phyloP scores from a whole-genome alignment of 225 moss, liverwort and hornwort genomes.

The Rhytidiadelphus loreus region DNA sequence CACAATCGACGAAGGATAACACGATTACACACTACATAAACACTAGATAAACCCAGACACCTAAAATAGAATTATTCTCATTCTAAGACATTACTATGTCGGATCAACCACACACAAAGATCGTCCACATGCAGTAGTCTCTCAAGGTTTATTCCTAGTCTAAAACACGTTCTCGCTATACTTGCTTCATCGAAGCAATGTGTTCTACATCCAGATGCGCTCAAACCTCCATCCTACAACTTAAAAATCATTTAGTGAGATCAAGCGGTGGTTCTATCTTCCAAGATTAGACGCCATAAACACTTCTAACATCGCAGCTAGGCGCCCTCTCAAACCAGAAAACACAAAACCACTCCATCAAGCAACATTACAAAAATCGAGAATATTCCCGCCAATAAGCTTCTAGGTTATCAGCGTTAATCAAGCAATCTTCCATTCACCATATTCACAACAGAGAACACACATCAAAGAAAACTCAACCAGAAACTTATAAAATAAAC shows the following conservation, averaged over 20 bases:
- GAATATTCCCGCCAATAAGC: neutral
- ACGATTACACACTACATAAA: neutral
- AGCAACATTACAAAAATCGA: neutral
- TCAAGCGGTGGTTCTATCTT: neutral
- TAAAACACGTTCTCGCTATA: neutral
- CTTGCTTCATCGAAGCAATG: neutral
- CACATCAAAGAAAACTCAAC: neutral
- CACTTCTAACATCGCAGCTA: neutral
- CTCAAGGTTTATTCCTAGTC: neutral
- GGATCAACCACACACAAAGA: neutral
- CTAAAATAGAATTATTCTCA: neutral
- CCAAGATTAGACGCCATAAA: neutral
- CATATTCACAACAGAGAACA: neutral
- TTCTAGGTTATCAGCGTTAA: neutral
- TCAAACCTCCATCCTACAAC: neutral
- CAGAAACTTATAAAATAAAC: neutral
- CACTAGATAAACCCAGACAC: neutral
- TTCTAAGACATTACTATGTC: neutral
- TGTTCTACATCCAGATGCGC: neutral
- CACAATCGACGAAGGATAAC: neutral
- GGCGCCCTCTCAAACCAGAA: neutral
- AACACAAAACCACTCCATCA: neutral
- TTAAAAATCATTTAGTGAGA: neutral
- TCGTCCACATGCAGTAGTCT: neutral
- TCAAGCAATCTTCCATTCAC: neutral